These are phyloP conservation scores for Filosporella fistucella DNA, from an alignment of 495 filamentous ascomycete genomes.

Conservation along the genomic window DNA sequence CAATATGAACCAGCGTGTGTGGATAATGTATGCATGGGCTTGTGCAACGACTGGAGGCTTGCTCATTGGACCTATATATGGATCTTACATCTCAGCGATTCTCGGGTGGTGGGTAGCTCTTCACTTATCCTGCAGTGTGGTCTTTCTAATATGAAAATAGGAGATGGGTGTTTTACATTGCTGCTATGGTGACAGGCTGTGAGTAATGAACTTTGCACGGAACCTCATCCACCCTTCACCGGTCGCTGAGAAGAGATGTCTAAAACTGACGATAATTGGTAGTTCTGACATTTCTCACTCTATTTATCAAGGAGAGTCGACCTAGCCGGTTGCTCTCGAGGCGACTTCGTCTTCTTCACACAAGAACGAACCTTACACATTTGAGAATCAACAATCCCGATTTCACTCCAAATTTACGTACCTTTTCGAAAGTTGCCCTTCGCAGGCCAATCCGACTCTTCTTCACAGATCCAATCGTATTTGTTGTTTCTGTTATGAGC, in stretches of 20 bases:
- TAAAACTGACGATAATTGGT: no score
- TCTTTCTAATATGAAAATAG: slow-evolving; percentile 16
- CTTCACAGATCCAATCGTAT: slow-evolving; percentile 45
- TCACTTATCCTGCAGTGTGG: background rate
- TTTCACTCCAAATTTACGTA: slow-evolving; percentile 30
- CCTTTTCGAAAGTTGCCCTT: slow-evolving; percentile 37
- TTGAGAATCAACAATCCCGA: slow-evolving; percentile 37
- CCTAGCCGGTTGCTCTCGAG: slow-evolving; percentile 34
- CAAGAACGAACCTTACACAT: slow-evolving; percentile 21
- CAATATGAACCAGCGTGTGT: slow-evolving; percentile 40
- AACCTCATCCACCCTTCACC: no score
- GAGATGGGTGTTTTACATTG: slow-evolving; percentile 42
- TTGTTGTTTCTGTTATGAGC: slow-evolving; percentile 30
- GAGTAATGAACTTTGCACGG: no score
- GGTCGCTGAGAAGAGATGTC: no score
- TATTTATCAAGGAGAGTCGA: slow-evolving; percentile 38
- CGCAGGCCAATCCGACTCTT: slow-evolving; percentile 39
- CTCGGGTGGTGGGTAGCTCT: slow-evolving; percentile 28
- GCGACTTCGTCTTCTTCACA: slow-evolving; percentile 25
- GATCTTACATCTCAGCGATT: slow-evolving; percentile 30
- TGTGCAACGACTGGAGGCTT: slow-evolving; percentile 39
- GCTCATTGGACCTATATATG: slow-evolving; percentile 39
- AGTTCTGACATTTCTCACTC: slow-evolving; percentile 28
- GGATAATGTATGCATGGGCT: slow-evolving; percentile 45
- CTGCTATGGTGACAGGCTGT: slow-evolving; percentile 38